Evolutionary conservation across 176 grass and related monocot species (phyloP).

Genomic region (Cymbopogon citratus): DNA sequence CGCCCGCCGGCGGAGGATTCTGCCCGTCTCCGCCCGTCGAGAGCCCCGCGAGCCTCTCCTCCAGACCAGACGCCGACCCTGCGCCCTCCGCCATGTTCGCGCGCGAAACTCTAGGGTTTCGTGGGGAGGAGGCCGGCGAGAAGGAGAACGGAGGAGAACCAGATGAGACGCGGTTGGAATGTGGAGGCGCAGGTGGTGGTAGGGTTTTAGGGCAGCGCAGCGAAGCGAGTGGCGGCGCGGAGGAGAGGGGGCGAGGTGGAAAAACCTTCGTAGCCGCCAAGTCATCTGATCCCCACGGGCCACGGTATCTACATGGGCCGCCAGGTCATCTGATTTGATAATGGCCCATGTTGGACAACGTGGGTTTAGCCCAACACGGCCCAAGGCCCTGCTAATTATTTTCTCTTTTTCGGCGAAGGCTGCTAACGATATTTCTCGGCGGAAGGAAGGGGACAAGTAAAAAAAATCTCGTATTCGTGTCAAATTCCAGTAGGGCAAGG

Average conservation of each 20-base stretch:
- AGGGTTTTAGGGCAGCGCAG: constrained; percentile 18
- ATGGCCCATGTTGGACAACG: not conserved
- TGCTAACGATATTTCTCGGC: not conserved
- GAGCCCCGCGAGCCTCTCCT: constrained; percentile 30
- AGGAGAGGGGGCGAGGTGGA: not conserved
- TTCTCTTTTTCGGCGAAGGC: not conserved
- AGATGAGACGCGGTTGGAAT: not conserved
- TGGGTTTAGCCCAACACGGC: no score
- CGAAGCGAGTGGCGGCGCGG: not conserved
- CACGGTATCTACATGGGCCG: not conserved
- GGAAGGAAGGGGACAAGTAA: no score
- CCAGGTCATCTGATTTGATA: not conserved
- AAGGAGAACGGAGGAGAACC: not conserved
- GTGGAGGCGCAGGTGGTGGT: constrained; percentile 13
- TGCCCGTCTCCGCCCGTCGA: not conserved
- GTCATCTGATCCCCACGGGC: not conserved
- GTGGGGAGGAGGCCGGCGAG: not conserved
- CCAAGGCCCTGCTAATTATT: not conserved
- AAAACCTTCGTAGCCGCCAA: not conserved
- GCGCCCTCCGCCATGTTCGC: constrained; percentile 36
- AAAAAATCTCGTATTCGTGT: not conserved
- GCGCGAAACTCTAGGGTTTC: constrained; percentile 5
- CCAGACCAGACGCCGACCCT: constrained; percentile 17
- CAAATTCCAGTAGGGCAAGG: not conserved
- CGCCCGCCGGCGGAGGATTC: constrained; percentile 16